phyloP scores from a whole-genome alignment of 768 basidiomycete species.

The Russula sp. region DNA sequence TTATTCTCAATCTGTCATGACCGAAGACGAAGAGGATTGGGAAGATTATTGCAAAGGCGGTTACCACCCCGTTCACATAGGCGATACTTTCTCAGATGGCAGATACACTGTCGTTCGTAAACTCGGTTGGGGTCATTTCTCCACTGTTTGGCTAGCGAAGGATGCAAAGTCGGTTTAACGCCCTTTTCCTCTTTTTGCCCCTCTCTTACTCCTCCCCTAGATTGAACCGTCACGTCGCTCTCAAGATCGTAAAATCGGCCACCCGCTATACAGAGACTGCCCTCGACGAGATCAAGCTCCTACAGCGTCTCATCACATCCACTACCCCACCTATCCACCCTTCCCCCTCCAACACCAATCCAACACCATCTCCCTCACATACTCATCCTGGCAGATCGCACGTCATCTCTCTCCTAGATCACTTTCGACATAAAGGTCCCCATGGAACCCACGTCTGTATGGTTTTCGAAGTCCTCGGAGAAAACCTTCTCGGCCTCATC shows the following conservation, averaged over 20 bases:
- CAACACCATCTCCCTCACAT: slow-evolving; percentile 50
- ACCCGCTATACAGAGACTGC: slow-evolving; percentile 97
- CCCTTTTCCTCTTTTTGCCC: background rate
- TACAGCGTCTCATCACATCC: slow-evolving; percentile 90
- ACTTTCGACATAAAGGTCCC: slow-evolving; percentile 93
- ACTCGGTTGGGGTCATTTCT: slow-evolving; percentile 94
- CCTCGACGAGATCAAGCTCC: slow-evolving; percentile 96
- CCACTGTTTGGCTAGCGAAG: slow-evolving; percentile 86
- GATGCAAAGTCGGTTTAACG: slow-evolving; percentile 59
- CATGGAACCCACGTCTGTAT: slow-evolving; percentile 98
- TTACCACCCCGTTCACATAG: slow-evolving; percentile 92
- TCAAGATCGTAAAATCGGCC: slow-evolving; percentile 98
- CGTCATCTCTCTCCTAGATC: slow-evolving; percentile 96
- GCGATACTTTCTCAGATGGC: slow-evolving; percentile 82
- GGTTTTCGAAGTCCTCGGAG: slow-evolving; percentile 98
- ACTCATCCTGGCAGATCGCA: slow-evolving; percentile 87
- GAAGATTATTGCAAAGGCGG: slow-evolving; percentile 74
- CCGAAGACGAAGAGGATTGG: slow-evolving; percentile 90
- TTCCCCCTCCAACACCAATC: slow-evolving; percentile 44
- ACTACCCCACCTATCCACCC: slow-evolving; percentile 49
- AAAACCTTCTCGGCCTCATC: slow-evolving; percentile 93
- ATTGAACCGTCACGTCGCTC: slow-evolving; percentile 91
- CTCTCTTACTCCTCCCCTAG: slow-evolving; percentile 38
- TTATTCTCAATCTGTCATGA: slow-evolving; percentile 72
- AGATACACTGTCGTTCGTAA: slow-evolving; percentile 91